Base-by-base conservation (phyloP, 1,284 basidiomycete genomes). In the Apiotrichum akiyoshidainum region DNA sequence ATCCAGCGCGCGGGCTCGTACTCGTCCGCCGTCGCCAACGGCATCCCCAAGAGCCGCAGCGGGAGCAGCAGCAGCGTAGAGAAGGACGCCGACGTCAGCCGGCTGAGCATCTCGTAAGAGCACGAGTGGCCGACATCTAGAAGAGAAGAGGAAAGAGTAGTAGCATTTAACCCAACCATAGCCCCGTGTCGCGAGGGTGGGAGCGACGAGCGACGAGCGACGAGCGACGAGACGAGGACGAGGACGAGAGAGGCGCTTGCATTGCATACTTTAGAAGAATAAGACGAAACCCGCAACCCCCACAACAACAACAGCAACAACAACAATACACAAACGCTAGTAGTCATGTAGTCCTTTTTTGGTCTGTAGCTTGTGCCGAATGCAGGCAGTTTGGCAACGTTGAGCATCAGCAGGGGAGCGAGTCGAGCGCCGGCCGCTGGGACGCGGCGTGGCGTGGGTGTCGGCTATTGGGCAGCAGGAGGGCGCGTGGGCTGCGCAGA, bases 51-150 rank as follows among this genome's bases (percentile, higher is more conserved):
- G 19, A 17, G 17, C 7, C 48, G 48, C 34, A 50, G 35, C 34
- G 48, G 35, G 48, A 50, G 48, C 48, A 50, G 48, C 48, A 50
- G 48, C 48, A 40, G 48, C 48, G 16, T 13, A 8, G 48, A 40
- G 35, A 13, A 26, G 35, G 48, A 50, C 48, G 21, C 35, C 12
- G 48, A 50, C 48, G 48, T 50, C 21, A 39, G 33, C 35, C n/a
- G 21, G 48, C 34, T 50, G 48, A 50, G 48, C 35, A 50, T 50
- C 21, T 13, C 35, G 19, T 50, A 40, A 40, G 34, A 19, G 21
- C 5, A 7, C 31, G 31, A 5, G 11, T 13, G 5, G 3, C 34
- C 31, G 8, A n/a, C 8, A 35, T 13, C 3, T 8, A n/a, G 48
- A 11, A 21, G 10, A 26, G 21, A 22, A n/a, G n/a, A n/a, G n/a